Evolutionary conservation across 2,329 filamentous ascomycete genomes (phyloP).

Genomic region (Aureobasidium sp.): DNA sequence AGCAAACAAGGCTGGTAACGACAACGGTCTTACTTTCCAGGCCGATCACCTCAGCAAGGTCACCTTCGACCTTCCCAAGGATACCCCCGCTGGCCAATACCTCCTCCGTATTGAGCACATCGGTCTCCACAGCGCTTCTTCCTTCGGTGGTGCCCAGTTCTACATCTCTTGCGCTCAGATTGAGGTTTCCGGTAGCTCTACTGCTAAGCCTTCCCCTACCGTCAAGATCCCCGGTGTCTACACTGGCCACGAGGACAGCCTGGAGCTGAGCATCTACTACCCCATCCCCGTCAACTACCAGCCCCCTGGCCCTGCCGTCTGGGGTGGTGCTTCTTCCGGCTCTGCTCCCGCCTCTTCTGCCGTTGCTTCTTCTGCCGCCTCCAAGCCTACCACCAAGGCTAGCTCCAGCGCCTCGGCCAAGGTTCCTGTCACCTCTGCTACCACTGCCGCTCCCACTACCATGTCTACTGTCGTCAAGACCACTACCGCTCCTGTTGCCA

Average conservation of each 20-base stretch:
- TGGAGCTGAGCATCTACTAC: conserved; percentile 28
- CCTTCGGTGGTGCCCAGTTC: conserved; percentile 46
- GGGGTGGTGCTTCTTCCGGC: conserved; percentile 24
- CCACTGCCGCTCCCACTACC: background rate
- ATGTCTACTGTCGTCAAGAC: too few species aligned
- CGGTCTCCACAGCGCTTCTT: conserved; percentile 59
- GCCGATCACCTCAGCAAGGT: conserved; percentile 41
- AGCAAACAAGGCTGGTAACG: conserved; percentile 39
- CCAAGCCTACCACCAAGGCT: conserved; percentile 14
- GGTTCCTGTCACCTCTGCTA: conserved; percentile 6
- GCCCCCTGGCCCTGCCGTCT: conserved; percentile 49
- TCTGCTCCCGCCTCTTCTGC: conserved; percentile 25
- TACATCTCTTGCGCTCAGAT: conserved; percentile 40
- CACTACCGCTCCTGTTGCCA: too few species aligned
- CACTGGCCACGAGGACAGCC: conserved; percentile 24
- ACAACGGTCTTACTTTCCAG: conserved; percentile 53
- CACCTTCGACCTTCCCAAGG: conserved; percentile 49
- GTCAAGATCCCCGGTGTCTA: conserved; percentile 27
- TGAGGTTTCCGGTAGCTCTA: conserved; percentile 24
- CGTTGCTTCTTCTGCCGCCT: conserved; percentile 24
- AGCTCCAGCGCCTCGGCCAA: background rate
- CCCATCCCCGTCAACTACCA: conserved; percentile 39
- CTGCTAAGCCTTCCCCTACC: conserved; percentile 7
- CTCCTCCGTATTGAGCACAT: conserved; percentile 62
- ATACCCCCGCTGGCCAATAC: conserved; percentile 61